These are phyloP conservation scores for Carex kokanica DNA, from an alignment of 176 grass and related monocot species.

Conservation along the genomic window DNA sequence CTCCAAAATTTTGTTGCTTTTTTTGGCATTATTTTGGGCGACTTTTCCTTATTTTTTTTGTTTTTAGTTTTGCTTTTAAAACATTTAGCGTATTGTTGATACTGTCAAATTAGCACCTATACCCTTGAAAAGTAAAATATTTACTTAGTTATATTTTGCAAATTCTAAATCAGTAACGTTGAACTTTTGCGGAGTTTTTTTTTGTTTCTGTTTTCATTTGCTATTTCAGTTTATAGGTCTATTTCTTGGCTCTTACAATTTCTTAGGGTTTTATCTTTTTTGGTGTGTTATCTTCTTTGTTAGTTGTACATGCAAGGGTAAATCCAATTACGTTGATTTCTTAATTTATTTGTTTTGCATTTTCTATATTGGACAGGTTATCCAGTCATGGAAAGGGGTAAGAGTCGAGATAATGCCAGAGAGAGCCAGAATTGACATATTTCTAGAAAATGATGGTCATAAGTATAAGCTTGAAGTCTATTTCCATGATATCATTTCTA, in stretches of 20 bases:
- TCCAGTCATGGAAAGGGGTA: constrained; percentile 56
- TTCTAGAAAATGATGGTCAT: constrained; percentile 42
- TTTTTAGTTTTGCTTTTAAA: no score
- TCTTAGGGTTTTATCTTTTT: not conserved
- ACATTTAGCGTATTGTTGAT: no score
- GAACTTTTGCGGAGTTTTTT: no score
- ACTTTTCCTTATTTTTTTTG: no score
- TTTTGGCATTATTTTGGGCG: no score
- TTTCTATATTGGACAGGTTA: constrained; percentile 34
- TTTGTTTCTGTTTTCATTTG: not conserved
- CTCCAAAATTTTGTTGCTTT: no score
- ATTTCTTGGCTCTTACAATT: not conserved
- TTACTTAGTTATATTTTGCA: no score
- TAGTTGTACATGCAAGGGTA: not conserved
- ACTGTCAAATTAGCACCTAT: no score
- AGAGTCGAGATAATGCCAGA: constrained; percentile 67
- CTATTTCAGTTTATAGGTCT: not conserved
- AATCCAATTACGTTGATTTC: not conserved
- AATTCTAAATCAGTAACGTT: no score
- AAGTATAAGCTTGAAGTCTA: constrained; percentile 67
- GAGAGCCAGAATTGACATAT: constrained; percentile 64
- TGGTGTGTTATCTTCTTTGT: not conserved
- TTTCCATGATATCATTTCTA: constrained; percentile 69
- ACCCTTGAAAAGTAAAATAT: no score
- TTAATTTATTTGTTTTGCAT: constrained; percentile 33